Evolutionary conservation across 2,329 filamentous ascomycete genomes (phyloP).

Genomic region (Trichophyton simii): DNA sequence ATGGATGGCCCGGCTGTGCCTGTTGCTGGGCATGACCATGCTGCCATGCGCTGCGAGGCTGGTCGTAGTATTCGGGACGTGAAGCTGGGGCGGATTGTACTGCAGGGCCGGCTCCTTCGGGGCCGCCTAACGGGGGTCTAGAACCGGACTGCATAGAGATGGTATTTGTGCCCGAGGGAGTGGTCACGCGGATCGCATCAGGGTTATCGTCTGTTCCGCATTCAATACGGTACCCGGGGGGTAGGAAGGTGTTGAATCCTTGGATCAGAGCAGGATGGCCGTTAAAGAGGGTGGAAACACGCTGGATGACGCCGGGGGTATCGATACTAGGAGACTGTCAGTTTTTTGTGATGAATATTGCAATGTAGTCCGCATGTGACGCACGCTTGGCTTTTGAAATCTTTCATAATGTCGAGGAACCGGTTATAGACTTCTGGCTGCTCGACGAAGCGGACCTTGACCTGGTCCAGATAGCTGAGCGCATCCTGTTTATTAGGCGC

Average conservation of each 20-base stretch:
- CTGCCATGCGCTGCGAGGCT: slow-evolving; percentile 29
- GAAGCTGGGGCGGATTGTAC: slow-evolving; percentile 5
- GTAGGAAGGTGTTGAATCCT: slow-evolving; percentile 95
- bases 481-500: slow-evolving; percentile 52
- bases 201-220: slow-evolving; percentile 89
- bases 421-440: slow-evolving; percentile 95
- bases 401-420: slow-evolving; percentile 98
- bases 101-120: slow-evolving; percentile 19
- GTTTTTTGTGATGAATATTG: background rate
- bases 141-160: slow-evolving; percentile 56
- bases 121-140: slow-evolving; percentile 25
- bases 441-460: slow-evolving; percentile 95
- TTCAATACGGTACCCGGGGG: slow-evolving; percentile 90
- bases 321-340: slow-evolving; percentile 52
- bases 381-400: slow-evolving; percentile 94
- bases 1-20: slow-evolving; percentile 7
- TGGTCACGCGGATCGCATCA: slow-evolving; percentile 91
- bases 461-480: slow-evolving; percentile 91
- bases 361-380: slow-evolving; percentile 25
- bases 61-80: slow-evolving; percentile 31
- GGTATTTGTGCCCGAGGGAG: slow-evolving; percentile 92
- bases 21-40: slow-evolving; percentile 20
- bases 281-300: slow-evolving; percentile 88
- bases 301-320: slow-evolving; percentile 91
- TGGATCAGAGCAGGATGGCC: slow-evolving; percentile 92